Conservation (phyloP, 768 basidiomycete species). For the Hygrocybe coccinea region DNA sequence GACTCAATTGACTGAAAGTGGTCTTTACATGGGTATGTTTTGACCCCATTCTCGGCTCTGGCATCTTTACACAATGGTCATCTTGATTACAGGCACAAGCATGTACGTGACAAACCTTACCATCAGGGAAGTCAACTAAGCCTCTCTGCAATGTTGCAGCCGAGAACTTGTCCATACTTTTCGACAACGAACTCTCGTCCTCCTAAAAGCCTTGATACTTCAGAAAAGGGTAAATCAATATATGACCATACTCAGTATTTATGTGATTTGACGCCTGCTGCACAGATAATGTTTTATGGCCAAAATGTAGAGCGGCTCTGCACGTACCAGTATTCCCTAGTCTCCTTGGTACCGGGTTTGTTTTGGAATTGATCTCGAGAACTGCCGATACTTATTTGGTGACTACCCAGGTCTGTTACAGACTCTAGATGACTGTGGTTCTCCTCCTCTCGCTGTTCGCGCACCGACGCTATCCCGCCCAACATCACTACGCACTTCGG, state of each 20-base stretch:
- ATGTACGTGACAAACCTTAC: conserved; percentile 40
- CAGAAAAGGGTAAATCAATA: conserved; percentile 70
- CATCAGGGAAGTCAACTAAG: background rate
- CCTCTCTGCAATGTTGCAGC: conserved; percentile 47
- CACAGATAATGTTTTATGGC: conserved; percentile 91
- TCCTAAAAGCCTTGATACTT: conserved; percentile 94
- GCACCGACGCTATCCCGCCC: conserved; percentile 57
- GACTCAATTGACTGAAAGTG: conserved; percentile 84
- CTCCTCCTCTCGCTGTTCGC: conserved; percentile 70
- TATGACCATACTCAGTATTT: background rate
- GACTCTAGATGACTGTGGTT: conserved; percentile 86
- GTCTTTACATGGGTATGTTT: conserved; percentile 84
- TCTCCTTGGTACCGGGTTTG: conserved; percentile 85
- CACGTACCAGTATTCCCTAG: conserved; percentile 94
- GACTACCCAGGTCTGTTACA: conserved; percentile 67
- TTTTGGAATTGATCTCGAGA: background rate
- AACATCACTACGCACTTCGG: conserved; percentile 80
- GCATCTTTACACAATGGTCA: background rate
- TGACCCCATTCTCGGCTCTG: background rate
- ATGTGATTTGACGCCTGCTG: background rate
- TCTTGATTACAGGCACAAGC: conserved; percentile 51
- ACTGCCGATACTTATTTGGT: background rate
- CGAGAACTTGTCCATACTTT: conserved; percentile 92
- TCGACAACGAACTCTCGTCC: conserved; percentile 80
- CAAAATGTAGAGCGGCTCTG: conserved; percentile 94